phyloP scores from a whole-genome alignment of 2,329 filamentous ascomycete genomes.

The Exophiala oligosperma region DNA sequence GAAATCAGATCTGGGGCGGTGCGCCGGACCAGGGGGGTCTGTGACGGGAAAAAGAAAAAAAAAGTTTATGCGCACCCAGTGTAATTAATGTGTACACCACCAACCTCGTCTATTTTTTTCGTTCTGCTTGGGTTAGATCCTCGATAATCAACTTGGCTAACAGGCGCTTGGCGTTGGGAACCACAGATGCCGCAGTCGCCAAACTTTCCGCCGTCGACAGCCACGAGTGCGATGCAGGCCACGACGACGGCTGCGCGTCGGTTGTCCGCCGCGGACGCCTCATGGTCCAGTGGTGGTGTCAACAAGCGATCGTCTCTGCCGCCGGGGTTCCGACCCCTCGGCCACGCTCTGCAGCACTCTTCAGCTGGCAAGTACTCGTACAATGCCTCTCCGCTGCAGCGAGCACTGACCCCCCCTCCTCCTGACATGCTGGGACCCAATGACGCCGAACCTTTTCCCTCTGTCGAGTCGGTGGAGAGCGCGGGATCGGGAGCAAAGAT shows the following conservation, averaged over 20 bases:
- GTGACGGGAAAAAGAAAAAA: conserved; percentile 13
- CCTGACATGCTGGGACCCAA: conserved; percentile 60
- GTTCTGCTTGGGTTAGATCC: conserved; percentile 32
- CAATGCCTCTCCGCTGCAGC: conserved; percentile 86
- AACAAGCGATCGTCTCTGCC: conserved; percentile 63
- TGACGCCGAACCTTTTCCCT: conserved; percentile 78
- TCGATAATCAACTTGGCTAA: conserved; percentile 43
- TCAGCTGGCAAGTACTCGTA: conserved; percentile 50
- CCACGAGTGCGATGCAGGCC: conserved; percentile 1
- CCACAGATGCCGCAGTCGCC: conserved; percentile 33
- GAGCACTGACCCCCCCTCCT: conserved; percentile 80
- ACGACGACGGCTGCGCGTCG: conserved; percentile 11
- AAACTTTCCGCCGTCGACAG: conserved; percentile 30
- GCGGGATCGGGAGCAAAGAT: conserved; percentile 57
- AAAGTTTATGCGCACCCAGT: conserved; percentile 32
- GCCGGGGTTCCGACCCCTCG: conserved; percentile 52
- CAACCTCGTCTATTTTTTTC: conserved; percentile 32
- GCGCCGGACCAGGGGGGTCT: conserved; percentile 21
- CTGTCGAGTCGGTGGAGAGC: conserved; percentile 75
- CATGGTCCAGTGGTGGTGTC: conserved; percentile 29
- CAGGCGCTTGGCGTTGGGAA: conserved; percentile 28
- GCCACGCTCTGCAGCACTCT: conserved; percentile 39
- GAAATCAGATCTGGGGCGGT: conserved; percentile 22
- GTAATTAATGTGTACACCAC: conserved; percentile 34
- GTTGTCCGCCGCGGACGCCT: conserved; percentile 26